Base-by-base conservation (phyloP, 805 yeast genomes). In the Hanseniaspora meyeri region DNA sequence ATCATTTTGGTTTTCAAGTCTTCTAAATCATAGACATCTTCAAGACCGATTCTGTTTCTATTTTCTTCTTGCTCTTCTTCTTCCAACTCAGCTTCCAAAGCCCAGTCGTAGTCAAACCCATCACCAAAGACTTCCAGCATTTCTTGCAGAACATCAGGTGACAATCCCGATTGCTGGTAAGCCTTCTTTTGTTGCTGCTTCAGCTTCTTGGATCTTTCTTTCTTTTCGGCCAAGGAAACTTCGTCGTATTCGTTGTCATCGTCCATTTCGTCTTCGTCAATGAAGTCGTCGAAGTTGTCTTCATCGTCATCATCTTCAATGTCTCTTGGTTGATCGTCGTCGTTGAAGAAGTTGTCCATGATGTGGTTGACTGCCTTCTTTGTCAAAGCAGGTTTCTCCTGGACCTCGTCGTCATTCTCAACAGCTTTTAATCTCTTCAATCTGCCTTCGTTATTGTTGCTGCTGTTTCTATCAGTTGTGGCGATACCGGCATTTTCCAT, bases 101-200 rank as follows among this genome's bases (percentile, higher is more conserved):
- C 98, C 97, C 98, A 93, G 57, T 87, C 96, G 69, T 93, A 93
- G 65, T 91, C 97, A 61, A 83, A 89, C 52, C 98, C 98, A 68
- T 89, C 95, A 61, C 98, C 98, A 67, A 93, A 93, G 14, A 93
- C 87, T 67, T 93, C 98, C 65, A 82, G 89, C 66, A 93, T 79
- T 69, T 91, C 97, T 65, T 88, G 93, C 61, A 91, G 79, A 67
- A 87, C 87, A 64, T 93, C 97, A 56, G 93, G 83, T 63, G 93
- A 96, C 45, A 85, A 72, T 45, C 77, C 79, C 0, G 83, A 75
- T 43, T 80, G 72, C 62, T 79, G 80, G 4, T 81, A 73, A 12
- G 85, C 80, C 62, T 78, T 72, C 46, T 70, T 77, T 68, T 80
- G 71, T 47, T 68, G 63, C 55, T 67, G 70, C 48, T 62, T 62